Conservation (phyloP, 2,329 filamentous ascomycete species). For the Botrytis deweyae region DNA sequence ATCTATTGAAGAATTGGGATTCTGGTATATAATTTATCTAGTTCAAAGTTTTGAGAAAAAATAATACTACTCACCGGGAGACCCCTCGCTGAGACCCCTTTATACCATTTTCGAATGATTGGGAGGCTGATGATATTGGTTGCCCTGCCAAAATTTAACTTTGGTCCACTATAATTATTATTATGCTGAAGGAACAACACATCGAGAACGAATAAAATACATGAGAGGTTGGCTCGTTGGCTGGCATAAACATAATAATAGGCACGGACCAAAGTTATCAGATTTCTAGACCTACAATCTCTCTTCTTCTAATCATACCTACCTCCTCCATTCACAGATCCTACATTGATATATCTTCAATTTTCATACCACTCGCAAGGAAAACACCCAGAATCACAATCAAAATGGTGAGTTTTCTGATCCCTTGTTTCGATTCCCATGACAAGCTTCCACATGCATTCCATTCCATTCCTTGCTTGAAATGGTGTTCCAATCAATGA, state of each 20-base stretch:
- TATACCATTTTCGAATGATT: background rate
- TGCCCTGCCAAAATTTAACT: background rate
- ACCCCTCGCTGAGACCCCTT: background rate
- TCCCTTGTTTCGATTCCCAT: background rate
- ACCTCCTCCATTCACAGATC: background rate
- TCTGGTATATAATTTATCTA: too few species aligned
- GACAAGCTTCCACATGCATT: background rate
- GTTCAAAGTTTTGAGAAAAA: too few species aligned
- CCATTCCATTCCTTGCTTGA: conserved; percentile 10
- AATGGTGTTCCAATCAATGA: background rate
- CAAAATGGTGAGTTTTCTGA: conserved; percentile 9
- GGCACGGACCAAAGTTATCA: conserved; percentile 5
- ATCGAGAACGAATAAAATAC: background rate
- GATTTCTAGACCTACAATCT: background rate
- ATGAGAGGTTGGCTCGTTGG: background rate
- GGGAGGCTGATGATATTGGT: background rate
- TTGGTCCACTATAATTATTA: background rate
- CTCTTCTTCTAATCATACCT: background rate
- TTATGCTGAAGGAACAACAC: background rate
- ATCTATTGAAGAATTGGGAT: too few species aligned
- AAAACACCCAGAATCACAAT: background rate
- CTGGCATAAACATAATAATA: conserved; percentile 2
- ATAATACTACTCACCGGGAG: background rate
- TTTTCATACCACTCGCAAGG: background rate
- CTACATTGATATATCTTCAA: background rate